phyloP scores from a whole-genome alignment of 2,329 filamentous ascomycete genomes.

The Stachybotrys chartarum region DNA sequence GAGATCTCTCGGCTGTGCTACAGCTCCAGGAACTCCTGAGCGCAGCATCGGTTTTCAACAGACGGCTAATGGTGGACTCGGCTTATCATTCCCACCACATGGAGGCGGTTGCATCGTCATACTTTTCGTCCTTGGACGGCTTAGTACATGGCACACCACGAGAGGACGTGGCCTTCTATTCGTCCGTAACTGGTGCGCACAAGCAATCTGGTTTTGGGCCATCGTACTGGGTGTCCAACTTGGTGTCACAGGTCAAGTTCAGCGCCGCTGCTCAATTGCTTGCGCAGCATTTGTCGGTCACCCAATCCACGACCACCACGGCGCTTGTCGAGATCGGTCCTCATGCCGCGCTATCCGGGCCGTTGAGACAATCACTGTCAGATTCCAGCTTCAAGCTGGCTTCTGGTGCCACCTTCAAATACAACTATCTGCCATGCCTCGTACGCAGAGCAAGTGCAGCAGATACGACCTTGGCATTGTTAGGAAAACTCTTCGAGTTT shows the following conservation, averaged over 20 bases:
- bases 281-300: neutral
- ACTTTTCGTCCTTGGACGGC: neutral
- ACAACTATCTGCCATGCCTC: constrained; percentile 10
- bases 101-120: neutral
- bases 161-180: constrained; percentile 3
- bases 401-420: neutral
- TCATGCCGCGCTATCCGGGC: constrained; percentile 15
- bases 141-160: neutral
- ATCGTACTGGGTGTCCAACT: neutral
- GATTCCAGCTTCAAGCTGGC: no score
- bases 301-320: neutral
- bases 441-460: constrained; percentile 7
- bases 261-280: neutral
- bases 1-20: constrained; percentile 16
- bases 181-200: constrained; percentile 4
- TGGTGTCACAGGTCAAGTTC: constrained; percentile 2
- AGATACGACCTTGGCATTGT: constrained; percentile 4
- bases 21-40: constrained; percentile 3
- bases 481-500: constrained; percentile 10
- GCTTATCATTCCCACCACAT: constrained; percentile 7
- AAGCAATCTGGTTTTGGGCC: neutral
- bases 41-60: constrained; percentile 9
- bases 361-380: constrained; percentile 15
- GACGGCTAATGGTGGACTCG: constrained; percentile 3
- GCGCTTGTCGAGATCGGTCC: constrained; percentile 17